Evolutionary conservation across 164 flowering plant species (phyloP).

Genomic region (Litsea cubeba): DNA sequence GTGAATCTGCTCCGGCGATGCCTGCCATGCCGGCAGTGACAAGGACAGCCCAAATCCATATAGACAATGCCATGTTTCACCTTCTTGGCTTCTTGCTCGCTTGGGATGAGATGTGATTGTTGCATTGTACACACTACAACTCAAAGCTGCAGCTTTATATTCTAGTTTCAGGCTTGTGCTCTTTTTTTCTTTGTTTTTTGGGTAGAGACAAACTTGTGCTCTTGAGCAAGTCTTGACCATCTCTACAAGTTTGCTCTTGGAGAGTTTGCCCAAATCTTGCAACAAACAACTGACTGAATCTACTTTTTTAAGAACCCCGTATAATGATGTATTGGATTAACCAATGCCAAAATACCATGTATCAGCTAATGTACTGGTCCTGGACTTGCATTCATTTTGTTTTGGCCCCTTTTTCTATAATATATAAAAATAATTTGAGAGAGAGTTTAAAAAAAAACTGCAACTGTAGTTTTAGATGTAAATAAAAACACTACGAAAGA

Average conservation of each 20-base stretch:
- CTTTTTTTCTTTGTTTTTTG: no score
- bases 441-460: no score
- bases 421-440: no score
- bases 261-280: background rate
- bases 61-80: constrained; percentile 14
- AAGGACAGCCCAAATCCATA: background rate
- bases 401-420: no score
- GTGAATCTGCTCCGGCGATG: constrained; percentile 3
- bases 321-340: background rate
- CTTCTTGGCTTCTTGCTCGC: background rate
- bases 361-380: no score
- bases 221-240: constrained; percentile 1
- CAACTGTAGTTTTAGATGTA: no score
- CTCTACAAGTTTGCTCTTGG: constrained; percentile 2
- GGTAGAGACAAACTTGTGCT: background rate
- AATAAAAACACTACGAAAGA: no score
- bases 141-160: background rate
- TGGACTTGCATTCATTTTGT: no score
- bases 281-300: background rate
- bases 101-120: background rate
- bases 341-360: no score
- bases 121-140: background rate
- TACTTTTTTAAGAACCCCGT: background rate
- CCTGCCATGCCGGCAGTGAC: constrained; percentile 4
- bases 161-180: no score